phyloP scores from a whole-genome alignment of 345 rosid species.

The Pistacia vera region DNA sequence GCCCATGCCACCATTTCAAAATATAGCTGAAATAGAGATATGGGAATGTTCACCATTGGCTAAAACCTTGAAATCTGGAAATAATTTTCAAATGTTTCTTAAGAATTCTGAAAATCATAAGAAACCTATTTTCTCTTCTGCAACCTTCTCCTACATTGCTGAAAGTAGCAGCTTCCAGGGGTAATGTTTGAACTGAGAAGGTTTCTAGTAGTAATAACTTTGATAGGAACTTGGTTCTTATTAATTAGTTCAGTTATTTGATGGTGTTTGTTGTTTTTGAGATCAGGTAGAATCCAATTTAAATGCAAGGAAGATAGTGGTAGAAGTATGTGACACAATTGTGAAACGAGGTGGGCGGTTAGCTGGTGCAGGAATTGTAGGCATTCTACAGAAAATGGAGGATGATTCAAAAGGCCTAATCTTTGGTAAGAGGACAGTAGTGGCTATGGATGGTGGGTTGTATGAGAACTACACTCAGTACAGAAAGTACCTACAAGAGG shows the following conservation, averaged over 20 bases:
- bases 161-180: too few relatives aligned
- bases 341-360: slow-evolving; percentile 74
- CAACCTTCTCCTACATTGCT: not conserved
- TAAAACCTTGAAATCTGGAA: not conserved
- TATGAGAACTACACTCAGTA: slow-evolving; percentile 75
- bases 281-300: slow-evolving; percentile 55
- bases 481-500: slow-evolving; percentile 63
- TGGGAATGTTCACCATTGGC: not conserved
- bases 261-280: not conserved
- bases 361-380: slow-evolving; percentile 93
- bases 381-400: slow-evolving; percentile 79
- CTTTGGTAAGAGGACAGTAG: slow-evolving; percentile 65
- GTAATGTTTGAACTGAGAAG: too few relatives aligned
- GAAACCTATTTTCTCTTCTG: not conserved
- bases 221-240: too few relatives aligned
- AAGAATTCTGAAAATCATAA: not conserved
- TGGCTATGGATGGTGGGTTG: slow-evolving; percentile 87
- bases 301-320: slow-evolving; percentile 47
- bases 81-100: not conserved
- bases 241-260: too few relatives aligned
- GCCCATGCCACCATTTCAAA: not conserved
- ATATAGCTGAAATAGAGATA: not conserved
- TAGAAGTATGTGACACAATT: slow-evolving; percentile 66
- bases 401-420: slow-evolving; percentile 56
- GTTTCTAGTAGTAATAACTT: too few relatives aligned